phyloP scores from a whole-genome alignment of 2,329 filamentous ascomycete species.

The Cladosporium sp. region DNA sequence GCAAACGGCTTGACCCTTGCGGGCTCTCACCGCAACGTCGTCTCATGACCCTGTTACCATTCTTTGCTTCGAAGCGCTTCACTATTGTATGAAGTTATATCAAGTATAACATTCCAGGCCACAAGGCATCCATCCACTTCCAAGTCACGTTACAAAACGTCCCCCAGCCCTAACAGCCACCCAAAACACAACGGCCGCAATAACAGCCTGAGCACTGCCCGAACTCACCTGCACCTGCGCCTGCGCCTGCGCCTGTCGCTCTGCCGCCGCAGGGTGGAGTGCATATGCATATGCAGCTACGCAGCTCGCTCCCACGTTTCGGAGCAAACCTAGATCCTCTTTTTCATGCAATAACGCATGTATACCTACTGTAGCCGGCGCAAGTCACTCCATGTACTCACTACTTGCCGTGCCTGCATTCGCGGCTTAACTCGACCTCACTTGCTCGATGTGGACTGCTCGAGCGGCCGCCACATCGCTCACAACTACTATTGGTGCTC shows the following conservation, averaged over 20 bases:
- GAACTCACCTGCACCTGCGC: too few relatives aligned
- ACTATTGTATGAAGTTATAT: too few relatives aligned
- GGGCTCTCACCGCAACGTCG: neutral
- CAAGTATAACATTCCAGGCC: neutral
- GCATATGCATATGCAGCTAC: neutral
- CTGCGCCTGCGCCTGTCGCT: too few relatives aligned
- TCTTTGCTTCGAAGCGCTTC: neutral
- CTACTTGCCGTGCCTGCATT: too few relatives aligned
- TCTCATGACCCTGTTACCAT: neutral
- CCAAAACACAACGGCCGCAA: too few relatives aligned
- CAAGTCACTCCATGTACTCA: too few relatives aligned
- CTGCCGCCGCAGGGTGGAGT: neutral
- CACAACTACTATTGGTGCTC: too few relatives aligned
- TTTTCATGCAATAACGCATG: too few relatives aligned
- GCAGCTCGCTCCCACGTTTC: conserved; percentile 8
- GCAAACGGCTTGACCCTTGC: neutral
- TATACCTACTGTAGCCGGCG: neutral
- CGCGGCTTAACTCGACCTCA: too few relatives aligned
- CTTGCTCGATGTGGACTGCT: neutral
- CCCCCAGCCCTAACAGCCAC: too few relatives aligned
- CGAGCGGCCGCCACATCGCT: neutral
- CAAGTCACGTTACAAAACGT: too few relatives aligned
- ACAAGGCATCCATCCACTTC: neutral
- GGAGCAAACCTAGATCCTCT: conserved; percentile 1
- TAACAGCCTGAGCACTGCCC: too few relatives aligned